A percentile compares a stretch with the other conserved stretches of the same genome.
Conservation (phyloP, 2,329 filamentous ascomycete genomes). For the Aureobasidium namibiae region DNA sequence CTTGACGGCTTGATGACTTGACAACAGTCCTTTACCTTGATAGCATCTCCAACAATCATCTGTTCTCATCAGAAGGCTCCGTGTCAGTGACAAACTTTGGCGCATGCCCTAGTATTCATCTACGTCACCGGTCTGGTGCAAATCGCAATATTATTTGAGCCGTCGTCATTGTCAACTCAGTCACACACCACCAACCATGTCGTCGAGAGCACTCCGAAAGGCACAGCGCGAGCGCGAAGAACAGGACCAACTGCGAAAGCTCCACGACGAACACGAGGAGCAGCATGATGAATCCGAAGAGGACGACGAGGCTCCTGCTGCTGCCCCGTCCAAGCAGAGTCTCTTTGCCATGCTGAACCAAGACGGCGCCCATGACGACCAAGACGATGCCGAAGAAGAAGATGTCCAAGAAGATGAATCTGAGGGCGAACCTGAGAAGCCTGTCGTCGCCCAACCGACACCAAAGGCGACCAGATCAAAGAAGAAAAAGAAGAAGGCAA, state of each 20-base stretch:
- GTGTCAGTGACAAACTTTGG: neutral
- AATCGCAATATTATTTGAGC: neutral
- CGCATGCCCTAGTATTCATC: neutral
- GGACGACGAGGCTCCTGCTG: conserved; percentile 18
- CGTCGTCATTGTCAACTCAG: neutral
- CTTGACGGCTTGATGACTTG: too few relatives aligned
- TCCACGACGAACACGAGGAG: conserved; percentile 25
- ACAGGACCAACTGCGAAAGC: conserved; percentile 39
- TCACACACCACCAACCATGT: conserved; percentile 40
- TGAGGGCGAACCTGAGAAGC: conserved; percentile 22
- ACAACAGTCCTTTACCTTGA: neutral
- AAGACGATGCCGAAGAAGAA: conserved; percentile 28
- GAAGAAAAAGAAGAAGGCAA: conserved; percentile 50
- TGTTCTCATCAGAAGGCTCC: too few relatives aligned
- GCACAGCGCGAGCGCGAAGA: conserved; percentile 55
- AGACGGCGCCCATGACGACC: conserved; percentile 31
- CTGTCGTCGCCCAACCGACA: neutral
- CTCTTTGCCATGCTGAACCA: conserved; percentile 40
- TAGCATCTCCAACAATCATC: too few relatives aligned
- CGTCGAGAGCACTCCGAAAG: conserved; percentile 57
- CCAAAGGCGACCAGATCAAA: conserved; percentile 21
- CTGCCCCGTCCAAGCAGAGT: conserved; percentile 29
- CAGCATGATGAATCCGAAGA: conserved; percentile 28
- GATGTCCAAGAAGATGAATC: conserved; percentile 27
- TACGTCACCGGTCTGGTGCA: neutral